A percentile compares a stretch with the other conserved stretches of the same genome.
Conservation (phyloP, 2,329 filamentous ascomycete genomes). For the Exophiala phaeomuriformis region DNA sequence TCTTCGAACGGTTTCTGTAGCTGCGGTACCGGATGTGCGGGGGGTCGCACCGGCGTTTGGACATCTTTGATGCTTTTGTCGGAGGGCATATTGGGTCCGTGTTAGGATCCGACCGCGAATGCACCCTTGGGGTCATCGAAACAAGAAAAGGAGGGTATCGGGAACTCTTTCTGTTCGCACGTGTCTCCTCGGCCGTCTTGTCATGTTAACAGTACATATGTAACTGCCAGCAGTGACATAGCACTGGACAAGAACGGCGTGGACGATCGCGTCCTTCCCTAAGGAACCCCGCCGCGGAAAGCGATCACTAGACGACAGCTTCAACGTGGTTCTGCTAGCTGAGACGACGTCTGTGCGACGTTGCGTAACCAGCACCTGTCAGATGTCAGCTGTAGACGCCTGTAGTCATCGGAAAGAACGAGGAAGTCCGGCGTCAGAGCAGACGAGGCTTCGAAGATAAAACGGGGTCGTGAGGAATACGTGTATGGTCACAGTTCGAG, state of each 20-base stretch:
- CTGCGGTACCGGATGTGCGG: conserved; percentile 37
- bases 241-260: neutral
- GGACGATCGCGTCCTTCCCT: neutral
- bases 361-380: neutral
- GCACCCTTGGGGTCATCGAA: neutral
- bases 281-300: neutral
- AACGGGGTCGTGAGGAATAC: no score
- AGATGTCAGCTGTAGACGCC: neutral
- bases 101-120: neutral
- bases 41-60: conserved; percentile 24
- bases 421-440: neutral
- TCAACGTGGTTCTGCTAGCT: neutral
- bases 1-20: conserved; percentile 42
- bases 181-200: neutral
- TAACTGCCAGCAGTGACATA: neutral
- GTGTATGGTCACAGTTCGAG: neutral
- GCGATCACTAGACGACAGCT: neutral
- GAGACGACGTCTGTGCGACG: conserved; percentile 1
- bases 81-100: conserved; percentile 13
- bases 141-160: conserved; percentile 2
- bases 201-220: neutral
- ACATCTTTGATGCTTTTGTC: conserved; percentile 11
- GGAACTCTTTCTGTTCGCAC: neutral
- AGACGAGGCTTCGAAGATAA: neutral
- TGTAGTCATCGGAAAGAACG: neutral